These are phyloP conservation scores for Candida easanensis DNA, from an alignment of 805 yeast genomes.

Conservation along the genomic window DNA sequence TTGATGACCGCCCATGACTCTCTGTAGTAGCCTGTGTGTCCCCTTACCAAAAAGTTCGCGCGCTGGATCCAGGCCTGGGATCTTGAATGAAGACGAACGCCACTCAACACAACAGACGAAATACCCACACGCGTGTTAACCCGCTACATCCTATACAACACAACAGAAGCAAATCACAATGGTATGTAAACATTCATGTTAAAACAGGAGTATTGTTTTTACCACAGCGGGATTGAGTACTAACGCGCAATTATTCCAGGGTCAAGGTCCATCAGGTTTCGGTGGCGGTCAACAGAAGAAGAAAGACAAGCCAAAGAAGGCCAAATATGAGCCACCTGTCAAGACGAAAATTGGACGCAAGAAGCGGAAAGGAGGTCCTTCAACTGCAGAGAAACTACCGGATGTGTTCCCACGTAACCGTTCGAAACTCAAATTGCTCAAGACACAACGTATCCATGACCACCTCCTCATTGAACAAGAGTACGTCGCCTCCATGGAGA, in stretches of 20 bases:
- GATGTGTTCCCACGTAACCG: slow-evolving; percentile 88
- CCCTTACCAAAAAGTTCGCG: background rate
- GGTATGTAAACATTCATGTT: background rate
- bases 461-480: slow-evolving; percentile 93
- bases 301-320: slow-evolving; percentile 77
- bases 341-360: slow-evolving; percentile 91
- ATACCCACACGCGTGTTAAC: background rate
- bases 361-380: slow-evolving; percentile 87
- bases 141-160: background rate
- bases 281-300: slow-evolving; percentile 48
- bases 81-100: slow-evolving; percentile 1
- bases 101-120: slow-evolving; percentile 1
- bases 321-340: slow-evolving; percentile 98
- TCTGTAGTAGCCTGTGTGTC: background rate
- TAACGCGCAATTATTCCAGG: slow-evolving; percentile 31
- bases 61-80: background rate
- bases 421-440: slow-evolving; percentile 84
- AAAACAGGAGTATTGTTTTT: no score
- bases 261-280: slow-evolving; percentile 55
- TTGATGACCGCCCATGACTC: background rate
- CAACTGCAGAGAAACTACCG: slow-evolving; percentile 81
- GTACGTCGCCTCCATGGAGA: slow-evolving; percentile 91
- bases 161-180: background rate
- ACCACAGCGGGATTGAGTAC: background rate
- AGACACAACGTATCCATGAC: slow-evolving; percentile 95